Evolutionary conservation across 352 stramenopile genomes (phyloP).

Genomic region (Ophiocytium majus): DNA sequence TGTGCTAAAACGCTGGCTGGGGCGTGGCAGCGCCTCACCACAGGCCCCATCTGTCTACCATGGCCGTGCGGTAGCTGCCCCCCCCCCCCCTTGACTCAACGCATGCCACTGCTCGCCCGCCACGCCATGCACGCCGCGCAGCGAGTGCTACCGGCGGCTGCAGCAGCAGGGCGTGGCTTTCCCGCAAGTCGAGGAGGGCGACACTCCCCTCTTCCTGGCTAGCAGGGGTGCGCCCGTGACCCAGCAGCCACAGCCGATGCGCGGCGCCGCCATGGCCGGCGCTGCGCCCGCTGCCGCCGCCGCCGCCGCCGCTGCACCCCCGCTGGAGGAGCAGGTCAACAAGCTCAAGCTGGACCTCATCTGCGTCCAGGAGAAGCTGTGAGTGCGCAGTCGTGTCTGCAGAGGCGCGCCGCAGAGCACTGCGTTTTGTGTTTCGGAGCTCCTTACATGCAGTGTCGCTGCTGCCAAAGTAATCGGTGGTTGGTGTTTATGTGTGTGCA

Average conservation of each 20-base stretch:
- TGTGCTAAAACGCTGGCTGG: too few species aligned
- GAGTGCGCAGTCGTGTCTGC: too few species aligned
- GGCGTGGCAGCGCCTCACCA: too few species aligned
- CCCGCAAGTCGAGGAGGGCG: not conserved
- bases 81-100: too few species aligned
- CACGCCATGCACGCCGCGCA: not conserved
- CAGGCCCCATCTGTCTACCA: too few species aligned
- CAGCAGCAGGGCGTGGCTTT: not conserved
- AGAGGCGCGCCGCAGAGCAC: too few species aligned
- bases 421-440: too few species aligned
- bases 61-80: too few species aligned
- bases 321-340: not conserved
- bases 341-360: constrained; percentile 30
- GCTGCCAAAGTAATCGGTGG: too few species aligned
- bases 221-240: not conserved
- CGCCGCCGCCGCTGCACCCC: not conserved
- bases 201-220: not conserved
- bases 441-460: too few species aligned
- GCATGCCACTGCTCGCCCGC: not conserved
- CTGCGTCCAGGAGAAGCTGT: constrained; percentile 19
- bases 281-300: not conserved
- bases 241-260: not conserved
- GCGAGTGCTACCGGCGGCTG: not conserved
- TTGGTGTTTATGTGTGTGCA: too few species aligned
- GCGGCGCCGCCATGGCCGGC: too few species aligned